Base-by-base conservation (phyloP, 306 rosid genomes). In the Trifolium fragiferum region DNA sequence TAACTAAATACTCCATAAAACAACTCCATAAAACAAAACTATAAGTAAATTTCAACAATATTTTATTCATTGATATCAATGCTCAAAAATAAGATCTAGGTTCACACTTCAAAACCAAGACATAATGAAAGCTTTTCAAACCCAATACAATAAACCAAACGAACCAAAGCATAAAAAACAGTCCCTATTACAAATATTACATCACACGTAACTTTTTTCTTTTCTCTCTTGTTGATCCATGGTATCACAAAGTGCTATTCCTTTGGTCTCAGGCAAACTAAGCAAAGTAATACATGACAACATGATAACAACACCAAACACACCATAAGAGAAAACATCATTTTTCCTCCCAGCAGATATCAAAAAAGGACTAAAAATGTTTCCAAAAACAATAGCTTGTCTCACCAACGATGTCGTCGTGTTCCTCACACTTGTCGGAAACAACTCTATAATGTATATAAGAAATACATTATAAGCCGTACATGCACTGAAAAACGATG, bases 401-500 rank as follows among this genome's bases (percentile, higher is more conserved):
- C 55, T 49, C 55, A 49, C 55, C 55, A 49, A 49, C n/a, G 55
- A 49, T 0, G 55, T 49, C 2, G 55, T n/a, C 8, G 55, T 49
- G 21, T 49, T 49, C 55, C 55, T 49, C 21, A 49, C 55, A 49
- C 55, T 49, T 49, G 55, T 49, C 9, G 55, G 55, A 49, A 49
- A 49, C 19, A 49, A 6, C 55, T 49, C 55, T 15, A 49, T n/a
- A 49, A 49, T n/a, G 55, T n/a, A 49, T n/a, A 49, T 49, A 7
- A 49, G 55, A 49, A 49, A 49, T 1, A 49, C 55, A 49, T 49
- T 49, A 18, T 37, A 74, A 10, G 87, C 79, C 1, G 79, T 66
- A 0, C 75, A 18, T 2, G 79, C 67, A 23, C 85, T 13, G 7
- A 86, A 86, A 50, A 80, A 82, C 9, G 87, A 74, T 5, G 79